Evolutionary conservation across 441 rosid genomes (phyloP).

Genomic region (Manihot esculenta): DNA sequence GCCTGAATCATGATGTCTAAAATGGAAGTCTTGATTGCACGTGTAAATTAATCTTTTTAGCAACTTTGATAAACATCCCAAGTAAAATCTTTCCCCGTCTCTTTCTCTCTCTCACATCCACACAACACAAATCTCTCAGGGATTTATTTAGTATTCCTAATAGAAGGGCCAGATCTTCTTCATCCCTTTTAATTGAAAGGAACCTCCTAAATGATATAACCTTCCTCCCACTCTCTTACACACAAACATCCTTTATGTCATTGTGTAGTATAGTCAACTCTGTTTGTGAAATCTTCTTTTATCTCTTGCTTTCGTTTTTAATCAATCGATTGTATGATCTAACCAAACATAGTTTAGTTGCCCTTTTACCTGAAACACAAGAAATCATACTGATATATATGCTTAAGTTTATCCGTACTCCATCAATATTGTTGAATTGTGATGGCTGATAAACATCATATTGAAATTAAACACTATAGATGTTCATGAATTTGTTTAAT

Average conservation of each 20-base stretch:
- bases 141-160: background rate
- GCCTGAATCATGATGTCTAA: background rate
- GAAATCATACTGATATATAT: background rate
- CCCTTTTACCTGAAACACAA: background rate
- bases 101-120: too few relatives aligned
- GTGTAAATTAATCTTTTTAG: too few relatives aligned
- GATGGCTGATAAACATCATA: background rate
- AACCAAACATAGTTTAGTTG: background rate
- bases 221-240: too few relatives aligned
- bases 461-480: background rate
- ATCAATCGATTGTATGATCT: background rate
- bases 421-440: background rate
- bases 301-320: background rate
- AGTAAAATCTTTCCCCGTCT: background rate
- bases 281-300: too few relatives aligned
- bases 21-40: background rate
- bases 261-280: too few relatives aligned
- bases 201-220: too few relatives aligned
- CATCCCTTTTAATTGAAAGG: background rate
- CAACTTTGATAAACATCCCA: background rate
- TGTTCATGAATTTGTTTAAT: background rate
- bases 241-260: too few relatives aligned
- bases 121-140: background rate
- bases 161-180: background rate
- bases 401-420: background rate